phyloP scores from a whole-genome alignment of 176 grass and related monocot genomes.

The Elymus sibiricus region DNA sequence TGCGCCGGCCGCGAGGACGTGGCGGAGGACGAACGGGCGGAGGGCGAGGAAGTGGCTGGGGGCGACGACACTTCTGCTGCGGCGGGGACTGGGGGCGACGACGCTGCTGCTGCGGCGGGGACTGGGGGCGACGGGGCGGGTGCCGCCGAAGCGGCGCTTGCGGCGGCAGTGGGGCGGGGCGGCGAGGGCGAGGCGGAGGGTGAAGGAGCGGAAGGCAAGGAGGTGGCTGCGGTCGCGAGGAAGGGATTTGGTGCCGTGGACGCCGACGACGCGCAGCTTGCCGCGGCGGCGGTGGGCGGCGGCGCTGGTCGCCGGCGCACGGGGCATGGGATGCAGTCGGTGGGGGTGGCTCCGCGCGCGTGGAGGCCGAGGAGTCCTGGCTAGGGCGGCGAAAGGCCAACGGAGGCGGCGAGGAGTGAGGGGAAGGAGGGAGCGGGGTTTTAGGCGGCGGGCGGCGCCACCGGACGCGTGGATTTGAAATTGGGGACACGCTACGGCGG shows the following conservation, averaged over 20 bases:
- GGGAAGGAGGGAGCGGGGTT: not conserved
- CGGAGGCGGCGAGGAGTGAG: not conserved
- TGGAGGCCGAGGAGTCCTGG: not conserved
- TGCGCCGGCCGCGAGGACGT: conserved; percentile 4
- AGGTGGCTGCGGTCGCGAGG: not conserved
- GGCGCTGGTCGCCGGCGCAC: not conserved
- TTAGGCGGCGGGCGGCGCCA: not conserved
- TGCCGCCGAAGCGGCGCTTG: not conserved
- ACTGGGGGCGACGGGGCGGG: not conserved
- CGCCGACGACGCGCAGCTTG: not conserved
- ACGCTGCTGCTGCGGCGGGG: not conserved
- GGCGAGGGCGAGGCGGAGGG: not conserved
- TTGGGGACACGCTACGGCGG: not conserved
- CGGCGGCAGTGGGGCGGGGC: not conserved
- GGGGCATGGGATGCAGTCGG: not conserved
- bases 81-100: not conserved
- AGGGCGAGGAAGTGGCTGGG: conserved; percentile 6
- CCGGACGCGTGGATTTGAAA: not conserved
- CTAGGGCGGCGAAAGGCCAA: not conserved
- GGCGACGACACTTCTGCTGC: not conserved
- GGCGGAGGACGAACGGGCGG: conserved; percentile 29
- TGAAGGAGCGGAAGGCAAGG: not conserved
- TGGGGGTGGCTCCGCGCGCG: not conserved
- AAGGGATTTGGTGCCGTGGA: not conserved
- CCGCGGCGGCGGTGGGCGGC: not conserved